These are phyloP conservation scores for Spathaspora boniae DNA, from an alignment of 805 yeast species.

Conservation along the genomic window DNA sequence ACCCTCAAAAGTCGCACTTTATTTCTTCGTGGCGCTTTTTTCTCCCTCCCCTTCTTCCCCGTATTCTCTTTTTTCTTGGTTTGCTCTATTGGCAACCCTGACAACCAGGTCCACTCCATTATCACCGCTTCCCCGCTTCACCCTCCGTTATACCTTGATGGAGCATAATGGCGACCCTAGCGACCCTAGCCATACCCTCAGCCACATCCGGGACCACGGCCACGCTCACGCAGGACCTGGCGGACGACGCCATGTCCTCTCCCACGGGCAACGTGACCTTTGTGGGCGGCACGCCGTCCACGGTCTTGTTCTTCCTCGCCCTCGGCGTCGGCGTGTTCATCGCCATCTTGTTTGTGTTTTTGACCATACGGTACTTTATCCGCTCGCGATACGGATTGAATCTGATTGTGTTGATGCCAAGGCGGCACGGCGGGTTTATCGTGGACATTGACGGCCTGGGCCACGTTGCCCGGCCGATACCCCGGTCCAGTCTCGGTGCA, in stretches of 20 bases:
- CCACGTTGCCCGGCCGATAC: background rate
- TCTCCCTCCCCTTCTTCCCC: background rate
- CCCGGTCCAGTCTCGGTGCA: background rate
- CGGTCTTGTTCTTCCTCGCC: conserved; percentile 62
- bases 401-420: conserved; percentile 32
- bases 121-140: background rate
- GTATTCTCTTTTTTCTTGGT: background rate
- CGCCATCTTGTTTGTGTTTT: conserved; percentile 53
- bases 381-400: conserved; percentile 56
- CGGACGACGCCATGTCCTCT: conserved; percentile 1
- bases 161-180: no score
- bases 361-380: conserved; percentile 58
- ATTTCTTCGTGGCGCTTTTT: background rate
- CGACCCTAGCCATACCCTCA: background rate
- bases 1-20: background rate
- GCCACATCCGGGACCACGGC: background rate
- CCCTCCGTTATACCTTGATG: no score
- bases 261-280: conserved; percentile 16
- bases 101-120: background rate
- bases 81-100: background rate
- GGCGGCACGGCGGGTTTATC: no score
- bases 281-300: conserved; percentile 53
- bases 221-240: background rate
- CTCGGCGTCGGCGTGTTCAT: conserved; percentile 58
- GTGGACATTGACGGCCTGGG: background rate